phyloP scores from a whole-genome alignment of 805 yeast genomes.

The Yamadazyma olivae region DNA sequence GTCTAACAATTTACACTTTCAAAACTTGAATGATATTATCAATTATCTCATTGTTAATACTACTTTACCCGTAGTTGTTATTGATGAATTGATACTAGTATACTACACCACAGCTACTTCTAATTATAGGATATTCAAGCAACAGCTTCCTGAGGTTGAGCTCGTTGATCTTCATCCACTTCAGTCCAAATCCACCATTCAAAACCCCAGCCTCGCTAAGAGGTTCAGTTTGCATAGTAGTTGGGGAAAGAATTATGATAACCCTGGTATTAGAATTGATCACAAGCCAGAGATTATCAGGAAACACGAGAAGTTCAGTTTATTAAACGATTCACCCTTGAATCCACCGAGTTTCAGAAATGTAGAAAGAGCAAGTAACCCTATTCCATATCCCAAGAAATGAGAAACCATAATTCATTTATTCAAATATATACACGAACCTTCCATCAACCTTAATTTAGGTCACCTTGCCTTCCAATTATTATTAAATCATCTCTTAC shows the following conservation, averaged over 20 bases:
- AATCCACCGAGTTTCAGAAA: conserved; percentile 57
- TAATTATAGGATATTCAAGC: conserved; percentile 1
- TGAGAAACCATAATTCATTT: not conserved
- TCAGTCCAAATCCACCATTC: conserved; percentile 2
- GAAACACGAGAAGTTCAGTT: conserved; percentile 20
- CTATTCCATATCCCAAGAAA: conserved; percentile 23
- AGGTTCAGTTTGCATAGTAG: not conserved
- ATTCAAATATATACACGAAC: not conserved
- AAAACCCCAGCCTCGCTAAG: conserved; percentile 2
- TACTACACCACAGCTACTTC: not conserved
- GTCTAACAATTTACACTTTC: conserved; percentile 37
- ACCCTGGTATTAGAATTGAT: conserved; percentile 34
- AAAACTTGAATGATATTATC: conserved; percentile 44
- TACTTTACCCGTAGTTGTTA: conserved; percentile 44
- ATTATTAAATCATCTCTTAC: conserved; percentile 54
- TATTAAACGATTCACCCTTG: conserved; percentile 21
- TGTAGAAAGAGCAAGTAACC: conserved; percentile 55
- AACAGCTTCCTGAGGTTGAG: not conserved
- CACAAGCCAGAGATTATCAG: conserved; percentile 35
- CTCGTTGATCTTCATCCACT: conserved; percentile 2
- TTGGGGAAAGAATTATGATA: conserved; percentile 21
- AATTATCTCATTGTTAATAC: conserved; percentile 43
- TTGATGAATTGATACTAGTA: conserved; percentile 32
- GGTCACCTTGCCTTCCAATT: conserved; percentile 74
- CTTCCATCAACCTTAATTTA: conserved; percentile 27